Base-by-base conservation (phyloP, 768 basidiomycete genomes). In the Rhodotorula toruloides region DNA sequence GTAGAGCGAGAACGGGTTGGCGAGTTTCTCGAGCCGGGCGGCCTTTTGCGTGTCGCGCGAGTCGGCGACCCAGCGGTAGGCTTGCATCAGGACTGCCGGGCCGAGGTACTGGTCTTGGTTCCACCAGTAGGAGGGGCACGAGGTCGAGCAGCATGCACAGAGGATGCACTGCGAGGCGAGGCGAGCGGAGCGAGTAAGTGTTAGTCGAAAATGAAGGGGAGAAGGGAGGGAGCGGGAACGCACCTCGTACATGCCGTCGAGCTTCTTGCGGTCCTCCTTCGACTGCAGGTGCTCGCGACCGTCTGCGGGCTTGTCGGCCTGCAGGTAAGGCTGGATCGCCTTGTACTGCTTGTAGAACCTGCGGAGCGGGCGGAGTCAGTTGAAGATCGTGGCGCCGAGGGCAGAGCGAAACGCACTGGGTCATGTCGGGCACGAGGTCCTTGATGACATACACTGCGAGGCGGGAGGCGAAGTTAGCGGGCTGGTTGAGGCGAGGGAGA, bases 291-390 rank as follows among this genome's bases (percentile, higher is more conserved):
- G 87, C 79, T 99, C 94, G 48, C 74, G 54, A 63, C 69, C 61
- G 49, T 61, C 69, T 17, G 66, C 62, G 22, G 59, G 58, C 43
- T 39, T 62, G 43, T 68, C 65, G 25, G 68, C 63, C 64, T 65
- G 70, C 42, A 68, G 73, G 71, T 64, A 70, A 9, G 94, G 94
- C 78, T 99, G 87, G 78, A 99, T 94, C 25, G 92, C 93, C 81
- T 98, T 98, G 88, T 99, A 98, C 78, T 99, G 96, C 79, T 98
- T 97, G 86, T 92, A 93, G 84, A 93, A 93, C 70, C 65, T 65
- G 57, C 12, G 32, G 11, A 9, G 7, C 85, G 85, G 16, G 88
- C 89, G 72, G 89, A 81, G 81, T 90, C 88, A 27, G 89, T 48
- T 19, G 36, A 46, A 47, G 22, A 17, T 10, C n/a, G 56, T 37